Evolutionary conservation across 2,329 filamentous ascomycete species (phyloP).

Genomic region (Grosmannia clavigera): DNA sequence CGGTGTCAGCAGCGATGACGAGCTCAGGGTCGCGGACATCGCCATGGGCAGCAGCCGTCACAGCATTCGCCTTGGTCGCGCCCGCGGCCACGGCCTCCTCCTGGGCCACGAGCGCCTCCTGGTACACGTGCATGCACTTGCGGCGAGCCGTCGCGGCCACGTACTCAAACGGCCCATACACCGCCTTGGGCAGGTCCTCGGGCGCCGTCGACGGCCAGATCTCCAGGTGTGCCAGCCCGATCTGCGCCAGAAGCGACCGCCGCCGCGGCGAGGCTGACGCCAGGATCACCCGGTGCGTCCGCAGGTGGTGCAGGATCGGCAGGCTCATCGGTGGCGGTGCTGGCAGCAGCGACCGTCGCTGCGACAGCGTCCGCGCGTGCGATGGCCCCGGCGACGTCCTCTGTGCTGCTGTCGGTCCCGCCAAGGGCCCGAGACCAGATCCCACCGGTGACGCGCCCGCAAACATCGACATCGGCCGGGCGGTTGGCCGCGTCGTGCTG

Average conservation of each 20-base stretch:
- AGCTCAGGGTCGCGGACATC: slow-evolving; percentile 56
- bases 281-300: slow-evolving; percentile 71
- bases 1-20: slow-evolving; percentile 81
- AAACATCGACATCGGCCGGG: not conserved
- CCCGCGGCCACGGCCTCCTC: slow-evolving; percentile 17
- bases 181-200: slow-evolving; percentile 70
- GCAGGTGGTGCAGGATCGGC: slow-evolving; percentile 65
- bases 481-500: not conserved
- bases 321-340: slow-evolving; percentile 60
- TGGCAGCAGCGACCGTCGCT: slow-evolving; percentile 24
- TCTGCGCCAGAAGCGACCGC: slow-evolving; percentile 65
- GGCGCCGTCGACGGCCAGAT: slow-evolving; percentile 71
- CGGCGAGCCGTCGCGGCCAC: slow-evolving; percentile 74
- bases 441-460: too few species aligned
- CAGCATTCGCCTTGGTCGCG: slow-evolving; percentile 2
- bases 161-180: slow-evolving; percentile 74
- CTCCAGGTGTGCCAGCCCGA: slow-evolving; percentile 71
- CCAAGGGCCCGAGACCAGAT: too few species aligned
- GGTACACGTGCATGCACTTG: slow-evolving; percentile 68
- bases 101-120: slow-evolving; percentile 24
- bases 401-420: too few species aligned
- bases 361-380: slow-evolving; percentile 13
- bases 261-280: slow-evolving; percentile 82
- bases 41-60: slow-evolving; percentile 3
- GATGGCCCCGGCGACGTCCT: not conserved